Base-by-base conservation (phyloP, 164 flowering plant genomes). In the Sextonia rubra region DNA sequence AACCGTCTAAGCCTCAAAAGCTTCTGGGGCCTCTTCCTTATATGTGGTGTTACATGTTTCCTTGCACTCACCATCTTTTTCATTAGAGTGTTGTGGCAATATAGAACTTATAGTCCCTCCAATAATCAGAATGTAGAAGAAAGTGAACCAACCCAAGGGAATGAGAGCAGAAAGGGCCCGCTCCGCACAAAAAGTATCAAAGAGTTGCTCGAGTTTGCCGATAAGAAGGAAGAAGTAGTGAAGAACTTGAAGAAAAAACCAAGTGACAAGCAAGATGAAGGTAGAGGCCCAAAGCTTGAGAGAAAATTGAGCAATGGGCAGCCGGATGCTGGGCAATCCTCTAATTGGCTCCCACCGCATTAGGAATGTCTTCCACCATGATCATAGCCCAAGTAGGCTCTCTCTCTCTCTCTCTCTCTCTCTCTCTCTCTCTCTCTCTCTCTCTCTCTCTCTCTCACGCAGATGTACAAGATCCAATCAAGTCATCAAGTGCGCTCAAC, bases 1-100 rank as follows among this genome's bases (percentile, higher is more conserved):
- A 81, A 66, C 77, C 81, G 75, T 20, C 88, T 94, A 23, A 80
- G 87, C 17, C 90, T 92, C 8, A 77, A 26, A 17, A 94, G 97
- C 82, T 94, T 94, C 70, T 92, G 98, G 97, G 98, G 97, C 44
- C 85, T 92, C n/a, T 92, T 92, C 77, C 85, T 91, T 65, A 88
- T 94, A 29, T 88, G 88, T 71, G 97, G 93, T 63, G 62, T 87
- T 22, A 83, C 85, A 1, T 90, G 91, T 80, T 63, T 88, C 73
- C 47, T 90, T 47, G 87, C 97, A 22, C 87, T 94, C 56, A 44
- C 73, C 2, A 26, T 84, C 12, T 94, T 89, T 78, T 83, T 77
- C 82, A 73, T 76, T 47, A 82, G 84, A 69, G 75, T 89, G 20
- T 60, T 78, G 12, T 52, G 71, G 61, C 94, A 90, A 75, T 91